Base-by-base conservation (phyloP, 139 green algal species). In the Tetradesmus lagerheimii region DNA sequence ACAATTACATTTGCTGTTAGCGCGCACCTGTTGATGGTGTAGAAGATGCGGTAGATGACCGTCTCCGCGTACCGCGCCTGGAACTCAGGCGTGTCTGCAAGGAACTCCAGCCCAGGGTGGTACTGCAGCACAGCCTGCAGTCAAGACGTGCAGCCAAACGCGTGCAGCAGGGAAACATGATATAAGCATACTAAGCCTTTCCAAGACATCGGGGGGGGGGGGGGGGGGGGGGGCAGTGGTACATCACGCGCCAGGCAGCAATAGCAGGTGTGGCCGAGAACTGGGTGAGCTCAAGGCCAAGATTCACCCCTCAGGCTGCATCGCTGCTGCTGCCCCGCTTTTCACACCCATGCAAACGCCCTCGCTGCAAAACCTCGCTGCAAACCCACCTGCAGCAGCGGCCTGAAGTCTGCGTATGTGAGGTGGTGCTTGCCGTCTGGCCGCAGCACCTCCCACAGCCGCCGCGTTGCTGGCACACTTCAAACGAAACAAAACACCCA, bases 31-130 rank as follows among this genome's bases (percentile, higher is more conserved):
- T 99, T 98, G 62, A 99, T 90, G 71, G 90, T 86, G 94, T 99
- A 99, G 91, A 99, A 99, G 66, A 99, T 99, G 62, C 98, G 93
- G 93, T 99, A 97, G 76, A 99, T 98, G 25, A 99, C 98, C 18
- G 98, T 99, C 93, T 99, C 98, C 5, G 97, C 95, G 90, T 99
- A 99, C 34, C 90, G 78, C 20, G 87, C 89, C 92, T 99, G 98
- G 92, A 99, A 99, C 94, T 99, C 98, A 0, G 96, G 94, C 1
- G 98, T 98, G 25, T 99, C 98, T 80, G 97, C 93, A 80, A 99
- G 93, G 93, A 99, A 99, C 93, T 99, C 98, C 43, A 99, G 94
- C 3, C 98, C 98, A 0, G 98, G 97, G 88, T 99, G 98, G 76
- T 95, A 96, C 37, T 95, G 89, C 88, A 99, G 92, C 57, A 99